Percentiles rank a stretch among this genome's conserved stretches.
Evolutionary conservation across 2,329 filamentous ascomycete genomes (phyloP).

Genomic region (Trichothecium roseum): DNA sequence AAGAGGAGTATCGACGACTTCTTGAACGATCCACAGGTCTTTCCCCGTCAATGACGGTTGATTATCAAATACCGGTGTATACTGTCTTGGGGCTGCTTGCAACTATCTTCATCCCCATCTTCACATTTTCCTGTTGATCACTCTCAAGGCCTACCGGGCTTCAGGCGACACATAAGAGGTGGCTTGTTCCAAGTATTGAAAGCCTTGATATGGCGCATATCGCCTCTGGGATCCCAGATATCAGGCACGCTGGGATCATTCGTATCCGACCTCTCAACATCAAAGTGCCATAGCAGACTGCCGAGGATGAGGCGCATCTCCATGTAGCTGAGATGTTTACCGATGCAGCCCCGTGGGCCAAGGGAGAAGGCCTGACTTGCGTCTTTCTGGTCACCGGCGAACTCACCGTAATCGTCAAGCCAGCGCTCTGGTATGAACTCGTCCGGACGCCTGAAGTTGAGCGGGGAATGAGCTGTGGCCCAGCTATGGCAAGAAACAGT

Average conservation of each 20-base stretch:
- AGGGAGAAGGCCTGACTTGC: conserved; percentile 36
- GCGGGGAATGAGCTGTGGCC: conserved; percentile 27
- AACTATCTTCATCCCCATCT: no score
- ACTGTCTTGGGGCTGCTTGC: no score
- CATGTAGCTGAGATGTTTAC: conserved; percentile 37
- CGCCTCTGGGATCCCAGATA: conserved; percentile 14
- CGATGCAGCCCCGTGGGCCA: conserved; percentile 39
- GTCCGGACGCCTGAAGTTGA: conserved; percentile 32
- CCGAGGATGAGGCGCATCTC: conserved; percentile 40
- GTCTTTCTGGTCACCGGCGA: conserved; percentile 26
- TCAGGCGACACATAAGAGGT: conserved; percentile 14
- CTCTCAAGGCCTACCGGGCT: no score
- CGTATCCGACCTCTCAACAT: conserved; percentile 23
- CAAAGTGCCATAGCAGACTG: conserved; percentile 37
- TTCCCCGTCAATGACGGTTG: conserved; percentile 4
- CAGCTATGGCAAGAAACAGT: conserved; percentile 29
- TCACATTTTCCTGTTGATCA: background rate
- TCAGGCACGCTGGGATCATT: conserved; percentile 11
- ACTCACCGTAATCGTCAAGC: conserved; percentile 24
- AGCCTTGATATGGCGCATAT: conserved; percentile 13
- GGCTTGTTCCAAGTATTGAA: conserved; percentile 18
- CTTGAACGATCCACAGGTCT: conserved; percentile 17
- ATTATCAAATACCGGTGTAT: no score
- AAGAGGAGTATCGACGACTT: conserved; percentile 31
- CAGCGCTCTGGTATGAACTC: conserved; percentile 37